phyloP scores from a whole-genome alignment of 108 stramenopile species.

The Nannochloropsis granulata region DNA sequence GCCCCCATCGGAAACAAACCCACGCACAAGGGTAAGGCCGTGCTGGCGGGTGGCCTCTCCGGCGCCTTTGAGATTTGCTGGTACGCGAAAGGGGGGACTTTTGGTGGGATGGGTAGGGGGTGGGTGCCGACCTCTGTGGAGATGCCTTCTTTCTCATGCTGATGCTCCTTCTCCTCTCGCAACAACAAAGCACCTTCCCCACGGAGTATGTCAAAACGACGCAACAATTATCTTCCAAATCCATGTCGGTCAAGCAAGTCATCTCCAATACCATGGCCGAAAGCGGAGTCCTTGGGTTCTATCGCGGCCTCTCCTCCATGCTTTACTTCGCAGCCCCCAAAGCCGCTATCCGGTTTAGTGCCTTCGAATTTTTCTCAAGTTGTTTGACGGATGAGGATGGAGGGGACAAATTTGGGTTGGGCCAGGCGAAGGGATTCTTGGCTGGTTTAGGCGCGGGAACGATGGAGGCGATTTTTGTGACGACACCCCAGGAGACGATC shows the following conservation, averaged over 20 bases:
- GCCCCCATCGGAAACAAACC: slow-evolving; percentile 1
- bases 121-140: too few species aligned
- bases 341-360: slow-evolving; percentile 23
- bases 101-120: too few species aligned
- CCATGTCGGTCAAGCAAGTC: slow-evolving; percentile 2
- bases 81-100: neutral
- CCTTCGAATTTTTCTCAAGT: slow-evolving; percentile 15
- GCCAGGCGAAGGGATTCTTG: slow-evolving; percentile 17
- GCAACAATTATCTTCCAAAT: slow-evolving; percentile 8
- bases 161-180: too few species aligned
- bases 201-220: slow-evolving; percentile 30
- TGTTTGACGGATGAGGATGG: slow-evolving; percentile 7
- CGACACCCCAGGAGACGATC: slow-evolving; percentile 29
- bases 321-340: slow-evolving; percentile 25
- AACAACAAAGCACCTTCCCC: slow-evolving; percentile 8
- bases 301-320: slow-evolving; percentile 24
- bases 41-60: slow-evolving; percentile 20
- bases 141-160: too few species aligned
- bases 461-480: slow-evolving; percentile 21
- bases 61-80: slow-evolving; percentile 27
- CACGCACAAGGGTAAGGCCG: slow-evolving; percentile 29
- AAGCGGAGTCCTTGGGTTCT: slow-evolving; percentile 9
- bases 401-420: slow-evolving; percentile 18
- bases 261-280: neutral
- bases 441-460: slow-evolving; percentile 26